Evolutionary conservation across 2,329 filamentous ascomycete species (phyloP), one percentile per base, ranked within the genome.

Genomic region (Fusarium tanahbumbuense): DNA sequence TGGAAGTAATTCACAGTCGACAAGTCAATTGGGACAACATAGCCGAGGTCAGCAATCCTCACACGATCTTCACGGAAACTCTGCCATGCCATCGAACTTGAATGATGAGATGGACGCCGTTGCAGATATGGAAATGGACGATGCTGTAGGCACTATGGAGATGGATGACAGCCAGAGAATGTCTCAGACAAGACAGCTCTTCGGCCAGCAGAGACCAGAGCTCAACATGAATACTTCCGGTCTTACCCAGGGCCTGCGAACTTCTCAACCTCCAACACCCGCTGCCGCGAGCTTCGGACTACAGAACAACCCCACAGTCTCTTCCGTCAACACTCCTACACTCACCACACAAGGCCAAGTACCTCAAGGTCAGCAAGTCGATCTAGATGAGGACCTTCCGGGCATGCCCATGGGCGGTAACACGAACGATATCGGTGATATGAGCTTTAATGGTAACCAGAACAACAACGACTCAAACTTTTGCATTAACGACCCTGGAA

Each of bases 81-180:
- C 80, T 10, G 81, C 83, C 58, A 81, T 87, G 60, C 83, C 70
- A 41, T 74, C 73, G 49, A 80, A 76, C 56, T 64, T 81, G 42
- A 76, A 77, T 44, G 81, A 91, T 64, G 92, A 97, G 65, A 89
- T 97, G 84, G 94, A 97, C 76, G 89, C 93, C 20, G 88, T 97
- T 30, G 94, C 93, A 55, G 93, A 97, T 76, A 98, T 98, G 95
- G 95, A 98, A 76, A 92, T 98, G 91, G 95, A 98, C 76, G 94
- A 97, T 74, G 87, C 90, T 10, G 85, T 92, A 50, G 90, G 88
- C 6, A 83, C 85, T 54, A 87, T 91, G 86, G 89, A 91, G 60
- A 82, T 89, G 75, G 86, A 89, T 48, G 86, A 89, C 68, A 87
- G 81, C 72, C 86, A 90, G 53, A 85, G 88, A 69, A 89, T 92